Base-by-base conservation (phyloP, 2,329 filamentous ascomycete species). In the Sphaceloma murrayae region DNA sequence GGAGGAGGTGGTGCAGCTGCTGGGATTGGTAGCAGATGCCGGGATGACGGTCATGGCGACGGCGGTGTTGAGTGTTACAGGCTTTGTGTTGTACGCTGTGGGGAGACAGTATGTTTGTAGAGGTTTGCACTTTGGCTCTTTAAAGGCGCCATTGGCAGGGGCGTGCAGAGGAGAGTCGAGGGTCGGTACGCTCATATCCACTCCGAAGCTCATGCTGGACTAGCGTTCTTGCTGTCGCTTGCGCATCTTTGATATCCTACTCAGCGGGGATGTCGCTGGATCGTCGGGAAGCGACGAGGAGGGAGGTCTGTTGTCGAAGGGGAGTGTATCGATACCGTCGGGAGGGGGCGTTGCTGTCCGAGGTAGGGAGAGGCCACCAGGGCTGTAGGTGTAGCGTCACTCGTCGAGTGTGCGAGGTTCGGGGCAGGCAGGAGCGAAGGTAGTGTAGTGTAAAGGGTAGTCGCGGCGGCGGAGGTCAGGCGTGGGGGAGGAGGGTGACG, bases 1-100 rank as follows among this genome's bases (percentile, higher is more conserved):
- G 32, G 48, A 49, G 18, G 55, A 54, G 22, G 63, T 59, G 46
- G 57, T 54, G 32, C 61, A 55, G 19, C 60, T 65, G 51, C 47
- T 59, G 19, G 42, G 31, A 1, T 30, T 45, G 50, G 62, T 48
- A 38, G 49, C 47, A 16, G 54, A 53, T 13, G 54, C 50, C 13
- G 54, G 52, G 11, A 52, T 55, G 22, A 53, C 40, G 14, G 53
- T 52, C 51, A 56, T 53, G 32, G 47, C 29, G 17, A 48, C 43
- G 18, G 50, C 29, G 3, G 49, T 26, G 21, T 48, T 48, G 34
- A 33, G 22, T 14, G 22, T 29, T 18, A 40, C 36, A 24, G 42
- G 32, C 29, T 34, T 34, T 11, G 31, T 30, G n/a, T 14, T 45
- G 22, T 26, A 34, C 14, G 30, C 29, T 16, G 19, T 19, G 26